Evolutionary conservation across 306 rosid species (phyloP).

Genomic region (Pyrus betulifolia): DNA sequence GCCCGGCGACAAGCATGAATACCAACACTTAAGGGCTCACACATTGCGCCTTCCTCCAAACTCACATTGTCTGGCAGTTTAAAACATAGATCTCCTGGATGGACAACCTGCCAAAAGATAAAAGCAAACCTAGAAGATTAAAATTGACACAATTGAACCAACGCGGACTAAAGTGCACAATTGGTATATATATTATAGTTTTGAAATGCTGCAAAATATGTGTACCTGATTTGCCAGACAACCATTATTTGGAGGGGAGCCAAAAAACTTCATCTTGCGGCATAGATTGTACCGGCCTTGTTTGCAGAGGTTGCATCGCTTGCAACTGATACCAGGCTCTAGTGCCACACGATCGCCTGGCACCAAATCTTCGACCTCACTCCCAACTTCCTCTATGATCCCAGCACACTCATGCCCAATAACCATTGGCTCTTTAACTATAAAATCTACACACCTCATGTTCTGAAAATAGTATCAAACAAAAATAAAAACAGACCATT

Average conservation of each 20-base stretch:
- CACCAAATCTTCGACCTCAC: slow-evolving; percentile 19
- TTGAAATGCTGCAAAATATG: not conserved
- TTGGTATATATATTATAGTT: not conserved
- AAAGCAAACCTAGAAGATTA: no score
- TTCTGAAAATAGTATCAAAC: slow-evolving; percentile 10
- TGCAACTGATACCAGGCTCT: slow-evolving; percentile 44
- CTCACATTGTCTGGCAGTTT: slow-evolving; percentile 34
- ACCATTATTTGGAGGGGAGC: slow-evolving; percentile 33
- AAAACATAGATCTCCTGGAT: slow-evolving; percentile 30
- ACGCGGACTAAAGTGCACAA: not conserved
- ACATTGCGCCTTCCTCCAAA: slow-evolving; percentile 47
- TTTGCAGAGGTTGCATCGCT: slow-evolving; percentile 27
- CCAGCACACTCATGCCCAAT: slow-evolving; percentile 50
- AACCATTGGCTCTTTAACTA: slow-evolving; percentile 38
- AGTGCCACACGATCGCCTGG: slow-evolving; percentile 39
- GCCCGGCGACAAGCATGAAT: slow-evolving; percentile 44
- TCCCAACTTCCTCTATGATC: slow-evolving; percentile 36
- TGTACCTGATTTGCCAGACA: slow-evolving; percentile 36
- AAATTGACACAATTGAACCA: not conserved
- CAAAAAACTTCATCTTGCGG: slow-evolving; percentile 33
- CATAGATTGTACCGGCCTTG: slow-evolving; percentile 41
- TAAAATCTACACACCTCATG: slow-evolving; percentile 40
- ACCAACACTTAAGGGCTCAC: slow-evolving; percentile 38
- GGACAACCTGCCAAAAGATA: slow-evolving; percentile 28
- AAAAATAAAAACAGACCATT: not conserved